Evolutionary conservation across 2,329 filamentous ascomycete genomes (phyloP).

Genomic region (Aspergillus sp.): DNA sequence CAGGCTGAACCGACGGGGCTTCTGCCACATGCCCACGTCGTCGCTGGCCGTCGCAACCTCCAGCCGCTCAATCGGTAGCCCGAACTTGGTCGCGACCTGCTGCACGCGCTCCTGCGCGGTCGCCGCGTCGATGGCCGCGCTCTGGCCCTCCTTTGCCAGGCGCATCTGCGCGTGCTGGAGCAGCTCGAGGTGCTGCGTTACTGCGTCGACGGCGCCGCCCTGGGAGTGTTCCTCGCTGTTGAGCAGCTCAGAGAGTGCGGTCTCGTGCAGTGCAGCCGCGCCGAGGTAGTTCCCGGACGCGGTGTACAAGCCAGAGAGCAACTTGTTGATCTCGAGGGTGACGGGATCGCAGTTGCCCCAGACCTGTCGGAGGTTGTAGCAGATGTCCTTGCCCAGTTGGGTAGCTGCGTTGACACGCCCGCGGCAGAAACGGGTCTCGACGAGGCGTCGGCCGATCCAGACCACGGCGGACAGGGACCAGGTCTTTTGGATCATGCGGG

Average conservation of each 20-base stretch:
- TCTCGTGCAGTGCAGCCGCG: constrained; percentile 32
- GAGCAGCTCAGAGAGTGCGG: constrained; percentile 29
- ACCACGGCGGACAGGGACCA: constrained; percentile 50
- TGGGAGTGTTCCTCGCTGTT: constrained; percentile 25
- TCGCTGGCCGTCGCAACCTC: constrained; percentile 19
- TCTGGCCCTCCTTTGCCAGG: constrained; percentile 20
- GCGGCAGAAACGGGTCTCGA: constrained; percentile 53
- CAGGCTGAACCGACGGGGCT: constrained; percentile 33
- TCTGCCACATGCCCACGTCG: constrained; percentile 33
- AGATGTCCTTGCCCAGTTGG: constrained; percentile 54
- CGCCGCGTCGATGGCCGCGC: constrained; percentile 15
- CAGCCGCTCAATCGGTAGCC: constrained; percentile 23
- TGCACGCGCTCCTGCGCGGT: constrained; percentile 27
- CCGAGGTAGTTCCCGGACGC: constrained; percentile 32
- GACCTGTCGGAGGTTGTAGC: constrained; percentile 56
- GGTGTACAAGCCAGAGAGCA: constrained; percentile 53
- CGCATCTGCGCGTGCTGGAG: constrained; percentile 29
- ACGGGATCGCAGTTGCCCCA: constrained; percentile 50
- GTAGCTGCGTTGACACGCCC: constrained; percentile 46
- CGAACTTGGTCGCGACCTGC: constrained; percentile 30
- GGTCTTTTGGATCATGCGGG: constrained; percentile 45
- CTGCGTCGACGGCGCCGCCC: constrained; percentile 20
- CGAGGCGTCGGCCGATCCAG: constrained; percentile 53
- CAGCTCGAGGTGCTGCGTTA: constrained; percentile 31
- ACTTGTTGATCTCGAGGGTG: constrained; percentile 51